Evolutionary conservation across 2,329 filamentous ascomycete species (phyloP), one percentile per base, ranked within the genome.

Genomic region (Clonostachys chloroleuca): DNA sequence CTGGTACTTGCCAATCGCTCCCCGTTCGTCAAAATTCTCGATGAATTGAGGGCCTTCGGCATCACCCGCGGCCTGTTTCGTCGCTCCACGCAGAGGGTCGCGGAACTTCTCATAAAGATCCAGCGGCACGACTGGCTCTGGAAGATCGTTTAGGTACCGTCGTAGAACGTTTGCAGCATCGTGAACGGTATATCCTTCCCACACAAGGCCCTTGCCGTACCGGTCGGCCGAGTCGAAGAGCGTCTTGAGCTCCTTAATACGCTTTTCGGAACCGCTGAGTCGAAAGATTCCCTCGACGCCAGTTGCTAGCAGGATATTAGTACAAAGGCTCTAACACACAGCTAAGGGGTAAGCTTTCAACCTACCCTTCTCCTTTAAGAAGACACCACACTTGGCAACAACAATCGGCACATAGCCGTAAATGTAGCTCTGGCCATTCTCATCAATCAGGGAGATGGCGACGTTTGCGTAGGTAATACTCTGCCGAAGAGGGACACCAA

Each of bases 351-450:
- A 18, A 16, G 16, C 17, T 24, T 43, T 35, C 16, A 20, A 52
- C 60, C 55, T 67, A 96, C 94, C 94, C 81, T 95, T 96, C 67
- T 99, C 94, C 68, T 99, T 99, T 55, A 99, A 67, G 57, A 92
- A 99, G 5, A 99, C 92, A 52, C 94, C 94, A 65, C 94, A 97
- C 67, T 99, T 99, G 35, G 94, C 94, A 46, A 99, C 92, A 40
- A 99, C 92, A 54, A 99, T 97, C 16, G 94, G 94, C 8, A 99
- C 92, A 61, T 97, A 97, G 60, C 94, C 94, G 66, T 97, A 99
- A 46, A 97, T 96, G 66, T 96, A 97, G 69, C 90, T 96, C 66
- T 94, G 84, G 34, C 92, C 92, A 55, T 94, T 81, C 55, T 92
- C 89, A 63, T 97, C 92, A 55, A 94, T 88, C 30, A 99, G 80